Evolutionary conservation across 169 alveolate genomes (phyloP).

Genomic region (Cryptosporidium xiaoi): DNA sequence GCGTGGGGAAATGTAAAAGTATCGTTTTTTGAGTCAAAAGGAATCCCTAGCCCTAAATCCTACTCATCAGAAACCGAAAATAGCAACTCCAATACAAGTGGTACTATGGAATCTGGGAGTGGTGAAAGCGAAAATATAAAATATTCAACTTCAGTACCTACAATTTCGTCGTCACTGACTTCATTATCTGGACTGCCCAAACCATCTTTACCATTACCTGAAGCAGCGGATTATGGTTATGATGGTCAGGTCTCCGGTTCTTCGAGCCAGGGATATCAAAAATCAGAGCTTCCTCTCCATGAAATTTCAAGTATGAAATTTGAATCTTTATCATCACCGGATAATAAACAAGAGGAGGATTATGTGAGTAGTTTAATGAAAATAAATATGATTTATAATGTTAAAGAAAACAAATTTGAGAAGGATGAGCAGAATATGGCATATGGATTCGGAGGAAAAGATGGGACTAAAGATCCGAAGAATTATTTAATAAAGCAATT

Average conservation of each 20-base stretch:
- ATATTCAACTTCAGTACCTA: background rate
- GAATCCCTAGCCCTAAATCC: too few species aligned
- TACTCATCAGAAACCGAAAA: too few species aligned
- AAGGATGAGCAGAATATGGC: constrained; percentile 28
- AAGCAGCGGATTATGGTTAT: background rate
- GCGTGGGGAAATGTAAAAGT: too few species aligned
- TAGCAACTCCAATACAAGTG: too few species aligned
- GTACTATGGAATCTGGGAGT: too few species aligned
- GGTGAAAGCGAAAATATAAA: too few species aligned
- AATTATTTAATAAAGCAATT: background rate
- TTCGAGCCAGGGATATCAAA: too few species aligned
- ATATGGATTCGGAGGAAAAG: background rate
- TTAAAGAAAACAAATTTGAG: background rate
- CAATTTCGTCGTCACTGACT: background rate
- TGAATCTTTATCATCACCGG: too few species aligned
- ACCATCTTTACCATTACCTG: constrained; percentile 57
- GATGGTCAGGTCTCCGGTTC: background rate
- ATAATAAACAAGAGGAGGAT: background rate
- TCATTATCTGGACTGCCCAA: constrained; percentile 16
- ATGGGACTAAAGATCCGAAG: background rate
- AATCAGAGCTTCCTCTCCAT: background rate
- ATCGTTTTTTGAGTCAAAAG: too few species aligned
- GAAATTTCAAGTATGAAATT: background rate
- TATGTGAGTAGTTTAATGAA: background rate
- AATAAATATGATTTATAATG: constrained; percentile 1